Conservation (phyloP, 1,284 basidiomycete genomes). For the Cutaneotrichosporon daszewskae region DNA sequence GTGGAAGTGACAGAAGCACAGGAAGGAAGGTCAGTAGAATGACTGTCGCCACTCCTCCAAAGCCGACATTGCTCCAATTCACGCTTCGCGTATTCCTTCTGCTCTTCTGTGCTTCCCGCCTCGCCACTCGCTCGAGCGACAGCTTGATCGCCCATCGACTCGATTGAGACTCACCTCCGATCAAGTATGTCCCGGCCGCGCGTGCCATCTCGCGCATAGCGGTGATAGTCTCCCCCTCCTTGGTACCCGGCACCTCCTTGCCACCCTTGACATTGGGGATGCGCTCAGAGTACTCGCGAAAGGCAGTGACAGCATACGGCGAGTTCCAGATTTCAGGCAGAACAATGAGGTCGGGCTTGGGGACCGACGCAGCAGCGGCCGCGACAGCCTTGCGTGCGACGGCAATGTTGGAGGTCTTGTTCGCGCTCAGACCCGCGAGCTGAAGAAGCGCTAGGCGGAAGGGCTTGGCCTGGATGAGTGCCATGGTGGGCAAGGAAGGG, state of each 20-base stretch:
- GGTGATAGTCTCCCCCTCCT: conserved; percentile 64
- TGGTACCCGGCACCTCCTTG: conserved; percentile 9
- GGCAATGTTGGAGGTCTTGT: conserved; percentile 68
- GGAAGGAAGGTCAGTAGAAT: too few relatives aligned
- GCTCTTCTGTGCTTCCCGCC: too few relatives aligned
- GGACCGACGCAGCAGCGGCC: conserved; percentile 55
- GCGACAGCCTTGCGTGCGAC: conserved; percentile 74
- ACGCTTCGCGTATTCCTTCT: too few relatives aligned
- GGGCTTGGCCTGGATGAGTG: conserved; percentile 51
- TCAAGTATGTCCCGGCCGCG: conserved; percentile 74
- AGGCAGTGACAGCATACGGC: conserved; percentile 82
- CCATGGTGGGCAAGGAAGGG: conserved; percentile 33
- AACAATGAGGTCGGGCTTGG: conserved; percentile 71
- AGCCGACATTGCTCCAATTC: too few relatives aligned
- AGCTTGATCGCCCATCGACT: background rate
- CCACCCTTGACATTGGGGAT: conserved; percentile 52
- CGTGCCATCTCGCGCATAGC: conserved; percentile 78
- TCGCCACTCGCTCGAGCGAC: too few relatives aligned
- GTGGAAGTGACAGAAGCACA: too few relatives aligned
- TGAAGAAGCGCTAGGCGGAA: conserved; percentile 84
- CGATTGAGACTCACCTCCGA: conserved; percentile 63
- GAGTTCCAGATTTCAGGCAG: conserved; percentile 98
- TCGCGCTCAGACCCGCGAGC: conserved; percentile 62
- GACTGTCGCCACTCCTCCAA: too few relatives aligned
- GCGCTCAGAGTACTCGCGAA: conserved; percentile 75